A percentile compares a stretch with the other conserved stretches of the same genome.
Conservation (phyloP, 2,329 filamentous ascomycete genomes). For the Phoma sp. region DNA sequence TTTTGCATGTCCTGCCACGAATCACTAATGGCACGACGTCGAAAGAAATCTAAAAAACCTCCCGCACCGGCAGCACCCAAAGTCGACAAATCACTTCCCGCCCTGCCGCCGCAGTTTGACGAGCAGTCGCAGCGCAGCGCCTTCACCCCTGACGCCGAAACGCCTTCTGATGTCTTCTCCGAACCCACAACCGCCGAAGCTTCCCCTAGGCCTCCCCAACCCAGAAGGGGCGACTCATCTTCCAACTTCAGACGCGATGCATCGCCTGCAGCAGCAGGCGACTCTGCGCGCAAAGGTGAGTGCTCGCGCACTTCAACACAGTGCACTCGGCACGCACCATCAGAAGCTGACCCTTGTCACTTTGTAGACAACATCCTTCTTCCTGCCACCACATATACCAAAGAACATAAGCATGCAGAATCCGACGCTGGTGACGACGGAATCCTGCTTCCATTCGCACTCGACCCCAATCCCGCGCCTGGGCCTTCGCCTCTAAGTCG, state of each 20-base stretch:
- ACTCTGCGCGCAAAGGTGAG: conserved; percentile 47
- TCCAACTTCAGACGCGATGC: conserved; percentile 49
- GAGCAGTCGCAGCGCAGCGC: conserved; percentile 63
- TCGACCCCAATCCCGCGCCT: conserved; percentile 58
- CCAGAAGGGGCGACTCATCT: conserved; percentile 46
- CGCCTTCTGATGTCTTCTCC: conserved; percentile 67
- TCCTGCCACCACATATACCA: conserved; percentile 74
- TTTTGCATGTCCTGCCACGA: conserved; percentile 99
- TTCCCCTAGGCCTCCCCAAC: conserved; percentile 60
- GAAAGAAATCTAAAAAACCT: conserved; percentile 78
- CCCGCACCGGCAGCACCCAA: conserved; percentile 59
- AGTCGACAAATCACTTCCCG: conserved; percentile 90
- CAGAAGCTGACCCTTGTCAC: conserved; percentile 22
- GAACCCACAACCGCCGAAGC: conserved; percentile 72
- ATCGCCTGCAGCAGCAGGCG: conserved; percentile 43
- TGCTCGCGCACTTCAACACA: neutral
- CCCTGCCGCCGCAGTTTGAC: conserved; percentile 77
- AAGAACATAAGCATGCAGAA: conserved; percentile 77
- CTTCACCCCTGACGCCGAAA: conserved; percentile 65
- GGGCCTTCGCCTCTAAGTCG: conserved; percentile 50
- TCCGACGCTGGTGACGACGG: conserved; percentile 63
- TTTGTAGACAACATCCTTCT: conserved; percentile 68
- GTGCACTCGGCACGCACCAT: neutral
- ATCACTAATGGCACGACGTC: conserved; percentile 88
- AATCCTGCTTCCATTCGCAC: conserved; percentile 59